Evolutionary conservation across 352 stramenopile genomes (phyloP).

Genomic region (Phytophthora pseudosyringae): DNA sequence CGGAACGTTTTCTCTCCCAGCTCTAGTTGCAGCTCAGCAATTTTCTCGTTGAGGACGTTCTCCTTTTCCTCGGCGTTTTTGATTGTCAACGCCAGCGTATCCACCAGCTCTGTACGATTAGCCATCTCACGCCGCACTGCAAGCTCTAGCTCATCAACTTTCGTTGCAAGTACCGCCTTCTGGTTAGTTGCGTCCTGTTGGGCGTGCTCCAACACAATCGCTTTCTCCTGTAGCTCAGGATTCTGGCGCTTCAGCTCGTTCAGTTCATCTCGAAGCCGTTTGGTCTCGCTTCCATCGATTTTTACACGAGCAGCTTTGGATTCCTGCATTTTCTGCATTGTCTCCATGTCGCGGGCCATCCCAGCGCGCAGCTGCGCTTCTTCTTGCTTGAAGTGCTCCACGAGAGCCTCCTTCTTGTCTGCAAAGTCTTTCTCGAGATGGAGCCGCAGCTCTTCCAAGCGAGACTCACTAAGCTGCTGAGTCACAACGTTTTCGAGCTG

Average conservation of each 20-base stretch:
- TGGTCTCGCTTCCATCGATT: slow-evolving; percentile 68
- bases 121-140: slow-evolving; percentile 62
- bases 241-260: slow-evolving; percentile 42
- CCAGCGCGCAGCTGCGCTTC: slow-evolving; percentile 63
- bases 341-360: slow-evolving; percentile 68
- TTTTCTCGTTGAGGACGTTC: slow-evolving; percentile 42
- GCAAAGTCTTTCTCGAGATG: slow-evolving; percentile 67
- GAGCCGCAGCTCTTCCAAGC: slow-evolving; percentile 54
- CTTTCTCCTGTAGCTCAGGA: slow-evolving; percentile 46
- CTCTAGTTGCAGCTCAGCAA: slow-evolving; percentile 57
- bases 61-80: slow-evolving; percentile 63
- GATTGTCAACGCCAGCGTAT: slow-evolving; percentile 73
- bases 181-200: slow-evolving; percentile 41
- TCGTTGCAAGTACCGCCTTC: slow-evolving; percentile 44
- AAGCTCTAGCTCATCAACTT: slow-evolving; percentile 62
- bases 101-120: slow-evolving; percentile 76
- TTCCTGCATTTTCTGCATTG: slow-evolving; percentile 74
- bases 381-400: slow-evolving; percentile 72
- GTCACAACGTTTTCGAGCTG: slow-evolving; percentile 59
- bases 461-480: slow-evolving; percentile 60
- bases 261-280: slow-evolving; percentile 59
- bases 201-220: slow-evolving; percentile 59
- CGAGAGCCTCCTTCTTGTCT: slow-evolving; percentile 61
- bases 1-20: slow-evolving; percentile 72
- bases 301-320: slow-evolving; percentile 62